These are phyloP conservation scores for Metschnikowia kofuensis DNA, from an alignment of 805 yeast genomes.

Conservation along the genomic window DNA sequence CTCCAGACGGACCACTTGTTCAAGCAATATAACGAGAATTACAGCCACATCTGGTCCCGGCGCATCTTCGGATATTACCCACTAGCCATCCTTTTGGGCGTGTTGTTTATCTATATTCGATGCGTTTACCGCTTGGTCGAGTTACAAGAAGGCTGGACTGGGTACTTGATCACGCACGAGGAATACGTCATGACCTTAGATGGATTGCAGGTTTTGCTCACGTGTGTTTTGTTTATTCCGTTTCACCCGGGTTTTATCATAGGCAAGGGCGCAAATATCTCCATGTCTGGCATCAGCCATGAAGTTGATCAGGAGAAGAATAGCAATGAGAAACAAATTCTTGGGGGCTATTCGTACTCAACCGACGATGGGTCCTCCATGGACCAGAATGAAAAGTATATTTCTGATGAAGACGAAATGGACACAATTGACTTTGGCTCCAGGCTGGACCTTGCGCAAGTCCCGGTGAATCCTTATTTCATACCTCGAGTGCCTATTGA, in stretches of 20 bases:
- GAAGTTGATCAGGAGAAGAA: background rate
- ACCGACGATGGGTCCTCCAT: too few species aligned
- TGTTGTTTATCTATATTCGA: slow-evolving; percentile 57
- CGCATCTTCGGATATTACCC: slow-evolving; percentile 43
- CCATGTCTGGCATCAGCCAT: slow-evolving; percentile 7
- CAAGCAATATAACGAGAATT: slow-evolving; percentile 33
- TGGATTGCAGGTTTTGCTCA: slow-evolving; percentile 26
- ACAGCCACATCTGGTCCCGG: slow-evolving; percentile 31
- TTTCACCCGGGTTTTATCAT: slow-evolving; percentile 62
- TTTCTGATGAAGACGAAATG: background rate
- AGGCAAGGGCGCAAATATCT: slow-evolving; percentile 11
- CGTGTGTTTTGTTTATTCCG: slow-evolving; percentile 35
- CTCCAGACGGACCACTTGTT: slow-evolving; percentile 20
- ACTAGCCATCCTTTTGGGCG: slow-evolving; percentile 43
- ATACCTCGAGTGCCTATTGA: slow-evolving; percentile 4
- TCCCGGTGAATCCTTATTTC: slow-evolving; percentile 8
- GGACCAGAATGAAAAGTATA: background rate
- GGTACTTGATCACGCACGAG: slow-evolving; percentile 52
- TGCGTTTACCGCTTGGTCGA: slow-evolving; percentile 75
- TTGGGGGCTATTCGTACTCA: too few species aligned
- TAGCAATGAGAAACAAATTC: background rate
- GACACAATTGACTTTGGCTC: background rate
- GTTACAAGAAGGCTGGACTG: slow-evolving; percentile 68
- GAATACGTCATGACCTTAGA: slow-evolving; percentile 40
- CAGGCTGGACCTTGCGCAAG: background rate